A percentile compares a stretch with the other conserved stretches of the same genome.
Conservation (phyloP, 176 grass and related monocot species). For the Oropetium thomaeum region DNA sequence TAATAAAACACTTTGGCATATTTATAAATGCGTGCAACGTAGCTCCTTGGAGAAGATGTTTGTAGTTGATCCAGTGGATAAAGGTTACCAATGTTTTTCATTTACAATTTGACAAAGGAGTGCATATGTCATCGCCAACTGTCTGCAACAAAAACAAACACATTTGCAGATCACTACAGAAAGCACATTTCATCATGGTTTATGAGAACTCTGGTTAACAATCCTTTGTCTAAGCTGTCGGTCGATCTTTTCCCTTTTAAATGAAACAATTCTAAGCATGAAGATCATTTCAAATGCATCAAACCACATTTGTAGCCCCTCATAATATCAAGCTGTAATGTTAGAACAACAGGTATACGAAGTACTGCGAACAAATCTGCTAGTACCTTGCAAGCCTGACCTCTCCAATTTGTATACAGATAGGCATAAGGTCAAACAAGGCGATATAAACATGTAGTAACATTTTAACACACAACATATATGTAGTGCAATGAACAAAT, state of each 20-base stretch:
- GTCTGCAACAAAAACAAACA: background rate
- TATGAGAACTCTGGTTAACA: background rate
- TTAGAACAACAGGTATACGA: background rate
- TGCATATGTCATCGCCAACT: background rate
- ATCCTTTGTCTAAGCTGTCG: background rate
- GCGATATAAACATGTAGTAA: background rate
- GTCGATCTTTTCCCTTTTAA: background rate
- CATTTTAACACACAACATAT: slow-evolving; percentile 25
- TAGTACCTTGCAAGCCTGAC: background rate
- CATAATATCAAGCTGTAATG: background rate
- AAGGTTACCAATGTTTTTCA: background rate
- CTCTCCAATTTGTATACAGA: slow-evolving; percentile 7
- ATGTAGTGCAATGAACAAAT: slow-evolving; percentile 2
- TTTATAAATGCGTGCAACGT: background rate
- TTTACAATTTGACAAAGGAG: background rate
- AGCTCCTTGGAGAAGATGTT: background rate
- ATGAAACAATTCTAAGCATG: background rate
- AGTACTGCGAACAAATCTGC: background rate
- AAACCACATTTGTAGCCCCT: background rate
- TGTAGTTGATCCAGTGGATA: background rate
- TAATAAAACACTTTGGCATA: background rate
- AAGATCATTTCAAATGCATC: background rate
- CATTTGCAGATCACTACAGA: background rate
- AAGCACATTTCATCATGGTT: background rate
- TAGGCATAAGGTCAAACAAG: background rate